These are phyloP conservation scores for Monascus ruber DNA, from an alignment of 2,329 filamentous ascomycete species.

Conservation along the genomic window DNA sequence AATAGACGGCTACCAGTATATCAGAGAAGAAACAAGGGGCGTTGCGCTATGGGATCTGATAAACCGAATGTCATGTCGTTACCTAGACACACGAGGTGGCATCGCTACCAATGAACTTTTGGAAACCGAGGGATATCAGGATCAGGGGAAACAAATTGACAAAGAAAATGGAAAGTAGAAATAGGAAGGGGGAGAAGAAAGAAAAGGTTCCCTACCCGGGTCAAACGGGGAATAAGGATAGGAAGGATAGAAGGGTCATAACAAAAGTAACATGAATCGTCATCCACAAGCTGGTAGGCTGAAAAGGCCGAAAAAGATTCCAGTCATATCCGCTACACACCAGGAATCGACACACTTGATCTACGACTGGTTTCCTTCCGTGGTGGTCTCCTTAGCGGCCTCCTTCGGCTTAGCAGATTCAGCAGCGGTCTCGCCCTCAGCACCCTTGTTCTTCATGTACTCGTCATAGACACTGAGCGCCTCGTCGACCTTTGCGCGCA, in stretches of 20 bases:
- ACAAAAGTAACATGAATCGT: conserved; percentile 4
- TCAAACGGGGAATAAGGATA: conserved; percentile 5
- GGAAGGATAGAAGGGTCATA: conserved; percentile 5
- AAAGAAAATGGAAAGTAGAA: conserved; percentile 11
- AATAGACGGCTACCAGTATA: neutral
- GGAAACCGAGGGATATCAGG: conserved; percentile 33
- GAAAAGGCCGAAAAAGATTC: conserved; percentile 1
- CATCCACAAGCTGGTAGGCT: neutral
- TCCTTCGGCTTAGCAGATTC: conserved; percentile 37
- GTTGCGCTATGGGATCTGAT: conserved; percentile 1
- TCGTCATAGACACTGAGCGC: conserved; percentile 96
- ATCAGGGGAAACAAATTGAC: conserved; percentile 18
- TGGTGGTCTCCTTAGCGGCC: conserved; percentile 31
- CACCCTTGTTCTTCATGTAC: conserved; percentile 79
- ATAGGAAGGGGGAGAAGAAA: conserved; percentile 10
- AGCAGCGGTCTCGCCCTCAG: conserved; percentile 27
- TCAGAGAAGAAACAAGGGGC: conserved; percentile 3
- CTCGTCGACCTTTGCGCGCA: conserved; percentile 94
- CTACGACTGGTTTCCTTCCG: conserved; percentile 32
- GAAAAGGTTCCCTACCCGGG: conserved; percentile 14
- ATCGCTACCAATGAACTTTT: conserved; percentile 29
- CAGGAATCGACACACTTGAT: conserved; percentile 11
- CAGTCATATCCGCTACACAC: conserved; percentile 1
- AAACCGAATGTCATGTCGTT: conserved; percentile 14
- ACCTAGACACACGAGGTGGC: conserved; percentile 21